A percentile compares a stretch with the other conserved stretches of the same genome.
These are phyloP conservation scores for Lasiodiplodia sp. DNA, from an alignment of 2,329 filamentous ascomycete genomes.

Conservation along the genomic window DNA sequence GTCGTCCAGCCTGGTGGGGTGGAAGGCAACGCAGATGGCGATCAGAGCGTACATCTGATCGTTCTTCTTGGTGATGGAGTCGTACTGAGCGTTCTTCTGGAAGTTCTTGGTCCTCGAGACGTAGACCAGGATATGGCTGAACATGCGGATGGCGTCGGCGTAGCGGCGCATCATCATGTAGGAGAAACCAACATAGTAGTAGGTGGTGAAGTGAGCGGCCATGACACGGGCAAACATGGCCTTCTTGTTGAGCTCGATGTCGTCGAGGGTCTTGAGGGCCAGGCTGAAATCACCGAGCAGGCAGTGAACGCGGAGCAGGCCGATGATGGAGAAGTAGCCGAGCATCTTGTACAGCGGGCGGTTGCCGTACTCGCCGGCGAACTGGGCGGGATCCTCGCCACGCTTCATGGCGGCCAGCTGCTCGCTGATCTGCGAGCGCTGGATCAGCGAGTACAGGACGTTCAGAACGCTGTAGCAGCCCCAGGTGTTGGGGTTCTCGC, in stretches of 20 bases:
- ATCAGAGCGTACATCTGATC: conserved; percentile 99
- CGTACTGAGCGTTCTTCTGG: conserved; percentile 98
- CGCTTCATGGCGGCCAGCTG: conserved; percentile 95
- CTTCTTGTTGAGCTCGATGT: conserved; percentile 99
- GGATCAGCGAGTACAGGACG: conserved; percentile 98
- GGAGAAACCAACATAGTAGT: conserved; percentile 99
- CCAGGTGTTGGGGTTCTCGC: conserved; percentile 98
- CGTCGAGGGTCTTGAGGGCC: conserved; percentile 97
- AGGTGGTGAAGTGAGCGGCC: conserved; percentile 99
- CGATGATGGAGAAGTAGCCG: conserved; percentile 99
- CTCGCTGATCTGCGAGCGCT: conserved; percentile 97
- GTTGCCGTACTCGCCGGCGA: conserved; percentile 93
- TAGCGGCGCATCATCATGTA: conserved; percentile 99
- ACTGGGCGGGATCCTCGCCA: conserved; percentile 84
- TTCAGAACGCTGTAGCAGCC: conserved; percentile 99
- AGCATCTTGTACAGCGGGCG: conserved; percentile 97
- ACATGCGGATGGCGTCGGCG: conserved; percentile 99
- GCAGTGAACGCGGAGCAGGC: conserved; percentile 93
- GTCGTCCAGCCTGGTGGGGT: conserved; percentile 95
- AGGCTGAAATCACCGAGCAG: conserved; percentile 97
- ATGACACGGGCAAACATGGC: conserved; percentile 99
- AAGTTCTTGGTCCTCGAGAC: conserved; percentile 99
- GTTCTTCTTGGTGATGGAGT: conserved; percentile 99
- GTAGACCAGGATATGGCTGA: conserved; percentile 99
- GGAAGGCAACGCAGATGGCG: conserved; percentile 97